Conservation (phyloP, 441 rosid species). For the Kokia cookei region DNA sequence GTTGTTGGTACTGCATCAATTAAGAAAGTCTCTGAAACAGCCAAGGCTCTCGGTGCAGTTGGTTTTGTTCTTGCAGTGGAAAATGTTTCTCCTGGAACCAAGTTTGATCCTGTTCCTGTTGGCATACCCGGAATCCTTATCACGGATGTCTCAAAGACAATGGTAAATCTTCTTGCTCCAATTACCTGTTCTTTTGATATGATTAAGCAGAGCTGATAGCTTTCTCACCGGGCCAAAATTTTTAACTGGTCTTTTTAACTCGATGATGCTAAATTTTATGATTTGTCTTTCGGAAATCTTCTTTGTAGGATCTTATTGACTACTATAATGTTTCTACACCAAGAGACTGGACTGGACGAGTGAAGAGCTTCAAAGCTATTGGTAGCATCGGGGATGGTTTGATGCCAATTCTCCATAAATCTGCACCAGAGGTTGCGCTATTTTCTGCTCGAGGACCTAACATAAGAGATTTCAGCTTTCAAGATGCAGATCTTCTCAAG, state of each 20-base stretch:
- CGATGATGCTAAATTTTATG: background rate
- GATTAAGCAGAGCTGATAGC: background rate
- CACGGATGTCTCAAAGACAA: conserved; percentile 72
- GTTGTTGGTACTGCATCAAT: conserved; percentile 89
- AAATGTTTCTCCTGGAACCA: conserved; percentile 88
- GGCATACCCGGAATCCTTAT: conserved; percentile 84
- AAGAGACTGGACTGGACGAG: conserved; percentile 97
- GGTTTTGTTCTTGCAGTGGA: conserved; percentile 98
- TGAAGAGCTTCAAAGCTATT: conserved; percentile 69
- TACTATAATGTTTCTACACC: conserved; percentile 83
- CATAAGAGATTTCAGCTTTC: conserved; percentile 85
- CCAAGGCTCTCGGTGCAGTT: conserved; percentile 87
- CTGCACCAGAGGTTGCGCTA: conserved; percentile 96
- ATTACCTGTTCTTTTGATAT: background rate
- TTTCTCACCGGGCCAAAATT: background rate
- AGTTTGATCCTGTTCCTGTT: conserved; percentile 93
- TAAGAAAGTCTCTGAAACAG: conserved; percentile 91
- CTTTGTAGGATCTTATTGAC: conserved; percentile 77
- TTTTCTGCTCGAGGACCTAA: conserved; percentile 98
- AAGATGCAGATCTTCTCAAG: conserved; percentile 97
- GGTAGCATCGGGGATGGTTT: conserved; percentile 95
- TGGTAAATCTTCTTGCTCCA: conserved; percentile 41
- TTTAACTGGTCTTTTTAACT: background rate
- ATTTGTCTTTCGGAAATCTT: conserved; percentile 12
- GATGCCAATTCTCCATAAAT: conserved; percentile 89